phyloP scores from a whole-genome alignment of 1,284 basidiomycete species.

The Rhizoctonia solani region DNA sequence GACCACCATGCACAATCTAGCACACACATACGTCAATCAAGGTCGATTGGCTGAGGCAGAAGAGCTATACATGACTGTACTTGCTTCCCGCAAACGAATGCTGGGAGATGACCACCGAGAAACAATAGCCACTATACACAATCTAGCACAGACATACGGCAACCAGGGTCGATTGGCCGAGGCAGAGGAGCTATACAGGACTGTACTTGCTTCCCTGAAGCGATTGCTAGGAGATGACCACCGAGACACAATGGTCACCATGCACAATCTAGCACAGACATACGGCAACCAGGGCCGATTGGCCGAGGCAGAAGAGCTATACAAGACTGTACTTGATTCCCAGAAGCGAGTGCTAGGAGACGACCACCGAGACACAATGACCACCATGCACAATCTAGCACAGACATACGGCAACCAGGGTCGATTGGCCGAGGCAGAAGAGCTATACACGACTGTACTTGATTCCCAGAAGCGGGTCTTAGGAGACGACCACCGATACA shows the following conservation, averaged over 20 bases:
- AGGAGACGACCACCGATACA: background rate
- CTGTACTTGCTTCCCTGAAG: background rate
- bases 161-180: background rate
- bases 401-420: background rate
- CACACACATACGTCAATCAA: background rate
- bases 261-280: constrained; percentile 6
- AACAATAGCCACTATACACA: background rate
- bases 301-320: constrained; percentile 6
- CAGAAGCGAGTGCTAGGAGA: background rate
- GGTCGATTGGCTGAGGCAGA: background rate
- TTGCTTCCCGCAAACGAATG: background rate
- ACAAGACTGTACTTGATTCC: background rate
- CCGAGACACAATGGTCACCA: constrained; percentile 4
- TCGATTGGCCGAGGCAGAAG: background rate
- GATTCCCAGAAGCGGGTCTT: background rate
- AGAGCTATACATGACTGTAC: background rate
- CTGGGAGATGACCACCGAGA: background rate
- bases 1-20: background rate
- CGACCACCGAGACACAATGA: constrained; percentile 3
- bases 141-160: background rate
- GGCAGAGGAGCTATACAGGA: background rate
- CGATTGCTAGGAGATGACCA: background rate
- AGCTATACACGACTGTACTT: background rate
- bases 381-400: background rate
- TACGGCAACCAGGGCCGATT: background rate